Percentiles rank a stretch among this genome's conserved stretches.
Conservation (phyloP, 2,329 filamentous ascomycete genomes). For the Ceratocystis cubensis region DNA sequence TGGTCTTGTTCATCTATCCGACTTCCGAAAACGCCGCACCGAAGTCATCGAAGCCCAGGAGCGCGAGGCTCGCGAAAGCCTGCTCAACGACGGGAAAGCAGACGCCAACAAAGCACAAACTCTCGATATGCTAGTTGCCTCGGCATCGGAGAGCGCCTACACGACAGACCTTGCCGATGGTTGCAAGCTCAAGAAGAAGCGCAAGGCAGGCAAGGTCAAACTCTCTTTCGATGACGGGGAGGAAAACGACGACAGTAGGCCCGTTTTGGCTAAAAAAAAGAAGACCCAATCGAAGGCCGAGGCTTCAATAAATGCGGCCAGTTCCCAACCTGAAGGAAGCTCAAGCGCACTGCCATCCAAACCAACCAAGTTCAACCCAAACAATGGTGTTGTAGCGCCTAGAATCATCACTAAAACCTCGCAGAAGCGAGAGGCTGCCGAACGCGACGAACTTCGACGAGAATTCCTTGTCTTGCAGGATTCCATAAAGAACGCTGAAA, state of each 20-base stretch:
- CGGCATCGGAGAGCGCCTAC: constrained; percentile 25
- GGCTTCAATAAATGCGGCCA: constrained; percentile 28
- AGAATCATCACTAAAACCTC: constrained; percentile 60
- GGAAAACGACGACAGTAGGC: constrained; percentile 41
- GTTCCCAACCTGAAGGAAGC: constrained; percentile 21
- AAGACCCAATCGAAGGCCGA: constrained; percentile 28
- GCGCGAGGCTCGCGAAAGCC: constrained; percentile 57
- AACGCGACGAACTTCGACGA: constrained; percentile 62
- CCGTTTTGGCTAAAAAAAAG: constrained; percentile 27
- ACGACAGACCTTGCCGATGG: neutral
- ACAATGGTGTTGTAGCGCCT: constrained; percentile 52
- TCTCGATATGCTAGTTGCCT: constrained; percentile 35
- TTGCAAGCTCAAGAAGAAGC: constrained; percentile 35
- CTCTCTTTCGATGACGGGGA: constrained; percentile 60
- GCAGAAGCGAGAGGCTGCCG: constrained; percentile 63
- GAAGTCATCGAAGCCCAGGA: constrained; percentile 89
- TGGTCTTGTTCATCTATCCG: constrained; percentile 78
- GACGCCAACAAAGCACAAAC: constrained; percentile 36
- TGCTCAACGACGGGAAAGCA: constrained; percentile 6
- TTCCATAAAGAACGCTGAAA: constrained; percentile 75
- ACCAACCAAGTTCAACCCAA: constrained; percentile 45
- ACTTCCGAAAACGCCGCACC: constrained; percentile 90
- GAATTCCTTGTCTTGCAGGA: constrained; percentile 80
- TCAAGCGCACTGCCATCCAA: constrained; percentile 25
- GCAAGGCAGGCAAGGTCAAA: constrained; percentile 35